Conservation (phyloP, 768 basidiomycete genomes). For the Panaeolus papilionaceus region DNA sequence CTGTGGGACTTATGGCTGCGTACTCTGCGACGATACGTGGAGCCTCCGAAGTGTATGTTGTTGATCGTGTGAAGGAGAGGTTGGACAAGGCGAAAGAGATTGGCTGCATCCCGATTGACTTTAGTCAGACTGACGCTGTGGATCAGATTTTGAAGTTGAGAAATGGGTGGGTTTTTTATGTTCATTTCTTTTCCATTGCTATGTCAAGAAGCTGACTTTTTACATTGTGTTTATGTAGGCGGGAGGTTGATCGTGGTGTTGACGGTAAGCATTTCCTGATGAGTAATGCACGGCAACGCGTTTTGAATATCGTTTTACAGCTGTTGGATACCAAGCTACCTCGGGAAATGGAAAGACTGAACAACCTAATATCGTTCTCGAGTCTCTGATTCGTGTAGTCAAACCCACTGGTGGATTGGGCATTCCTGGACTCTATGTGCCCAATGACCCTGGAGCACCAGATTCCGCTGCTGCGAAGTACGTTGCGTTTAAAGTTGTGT, state of each 20-base stretch:
- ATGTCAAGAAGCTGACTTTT: too few relatives aligned
- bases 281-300: neutral
- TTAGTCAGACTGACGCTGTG: slow-evolving; percentile 52
- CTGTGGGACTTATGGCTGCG: slow-evolving; percentile 63
- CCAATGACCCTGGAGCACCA: slow-evolving; percentile 61
- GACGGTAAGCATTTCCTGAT: slow-evolving; percentile 39
- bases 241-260: slow-evolving; percentile 57
- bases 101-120: slow-evolving; percentile 57
- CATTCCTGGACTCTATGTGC: slow-evolving; percentile 62
- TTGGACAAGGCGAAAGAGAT: slow-evolving; percentile 58
- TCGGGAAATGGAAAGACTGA: slow-evolving; percentile 60
- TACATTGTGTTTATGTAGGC: slow-evolving; percentile 29
- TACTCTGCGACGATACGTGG: slow-evolving; percentile 60
- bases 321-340: slow-evolving; percentile 63
- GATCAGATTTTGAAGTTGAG: slow-evolving; percentile 51
- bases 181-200: neutral
- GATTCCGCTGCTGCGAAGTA: slow-evolving; percentile 56
- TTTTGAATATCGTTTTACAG: slow-evolving; percentile 25
- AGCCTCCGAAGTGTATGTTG: slow-evolving; percentile 58
- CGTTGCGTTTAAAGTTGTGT: slow-evolving; percentile 18
- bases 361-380: slow-evolving; percentile 59
- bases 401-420: slow-evolving; percentile 63
- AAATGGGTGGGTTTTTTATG: slow-evolving; percentile 42
- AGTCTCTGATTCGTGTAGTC: slow-evolving; percentile 56
- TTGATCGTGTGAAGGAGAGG: slow-evolving; percentile 61